Evolutionary conservation across 192 early-diverging fungal genomes (phyloP).

Genomic region (Coemansia sp.): DNA sequence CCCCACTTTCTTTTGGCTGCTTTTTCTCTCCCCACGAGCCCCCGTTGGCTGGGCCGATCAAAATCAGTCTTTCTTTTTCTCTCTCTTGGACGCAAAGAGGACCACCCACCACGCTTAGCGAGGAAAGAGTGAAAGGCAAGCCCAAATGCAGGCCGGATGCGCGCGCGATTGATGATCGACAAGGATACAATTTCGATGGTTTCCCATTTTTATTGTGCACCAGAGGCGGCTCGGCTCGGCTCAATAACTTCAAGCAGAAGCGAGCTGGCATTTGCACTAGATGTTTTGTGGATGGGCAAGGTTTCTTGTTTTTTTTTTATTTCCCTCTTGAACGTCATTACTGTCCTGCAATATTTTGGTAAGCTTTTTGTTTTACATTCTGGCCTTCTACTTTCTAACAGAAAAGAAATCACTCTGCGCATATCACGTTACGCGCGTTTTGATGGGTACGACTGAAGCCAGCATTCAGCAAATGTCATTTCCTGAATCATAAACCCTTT

Average conservation of each 20-base stretch:
- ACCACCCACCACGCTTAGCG: neutral
- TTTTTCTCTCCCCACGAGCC: neutral
- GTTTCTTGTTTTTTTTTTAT: neutral
- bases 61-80: neutral
- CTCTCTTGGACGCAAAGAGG: neutral
- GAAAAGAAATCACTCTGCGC: neutral
- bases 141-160: neutral
- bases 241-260: neutral
- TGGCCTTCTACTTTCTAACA: neutral
- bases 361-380: neutral
- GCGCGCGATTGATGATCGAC: neutral
- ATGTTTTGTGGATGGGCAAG: neutral
- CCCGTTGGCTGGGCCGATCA: neutral
- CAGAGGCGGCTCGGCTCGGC: neutral
- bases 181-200: neutral
- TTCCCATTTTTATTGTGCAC: neutral
- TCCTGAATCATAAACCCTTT: neutral
- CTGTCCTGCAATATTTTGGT: neutral
- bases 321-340: neutral
- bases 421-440: constrained; percentile 2
- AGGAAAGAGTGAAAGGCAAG: neutral
- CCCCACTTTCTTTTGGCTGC: neutral
- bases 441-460: constrained; percentile 22
- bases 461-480: neutral
- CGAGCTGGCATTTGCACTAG: too few species aligned